Evolutionary conservation across 2,329 filamentous ascomycete species (phyloP).

Genomic region (Tricladium varicosporioides): DNA sequence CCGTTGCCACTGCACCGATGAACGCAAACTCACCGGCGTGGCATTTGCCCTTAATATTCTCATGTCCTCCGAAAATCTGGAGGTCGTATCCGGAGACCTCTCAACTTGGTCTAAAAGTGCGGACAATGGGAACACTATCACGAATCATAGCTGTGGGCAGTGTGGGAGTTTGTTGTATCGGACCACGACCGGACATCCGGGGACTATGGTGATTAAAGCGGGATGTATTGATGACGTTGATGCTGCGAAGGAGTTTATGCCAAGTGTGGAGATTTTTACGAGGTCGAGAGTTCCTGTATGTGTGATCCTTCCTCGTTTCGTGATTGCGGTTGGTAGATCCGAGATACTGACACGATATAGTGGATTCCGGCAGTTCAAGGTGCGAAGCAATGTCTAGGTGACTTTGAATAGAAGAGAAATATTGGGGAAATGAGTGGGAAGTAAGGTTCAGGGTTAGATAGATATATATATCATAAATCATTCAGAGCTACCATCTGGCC

Average conservation of each 20-base stretch:
- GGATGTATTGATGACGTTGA: conserved; percentile 24
- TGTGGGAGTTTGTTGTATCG: conserved; percentile 19
- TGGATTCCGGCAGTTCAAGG: conserved; percentile 21
- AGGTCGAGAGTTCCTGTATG: conserved; percentile 14
- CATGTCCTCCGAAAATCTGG: conserved; percentile 7
- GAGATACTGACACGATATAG: no score
- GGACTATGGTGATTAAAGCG: conserved; percentile 22
- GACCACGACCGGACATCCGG: conserved; percentile 12
- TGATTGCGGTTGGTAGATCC: no score
- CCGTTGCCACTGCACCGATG: conserved; percentile 24
- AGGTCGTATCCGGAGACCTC: conserved; percentile 19
- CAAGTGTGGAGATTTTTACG: conserved; percentile 26
- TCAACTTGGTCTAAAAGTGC: conserved; percentile 14
- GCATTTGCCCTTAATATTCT: conserved; percentile 25
- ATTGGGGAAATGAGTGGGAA: no score
- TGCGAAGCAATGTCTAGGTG: conserved; percentile 20
- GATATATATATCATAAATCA: no score
- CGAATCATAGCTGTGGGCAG: conserved; percentile 13
- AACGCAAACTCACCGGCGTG: conserved; percentile 24
- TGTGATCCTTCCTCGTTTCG: no score
- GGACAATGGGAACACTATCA: conserved; percentile 21
- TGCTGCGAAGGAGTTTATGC: conserved; percentile 15
- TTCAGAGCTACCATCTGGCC: no score
- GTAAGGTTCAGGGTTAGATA: no score
- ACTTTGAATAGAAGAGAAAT: conserved; percentile 4